Evolutionary conservation across 257 asterid species (phyloP), one percentile per base, ranked within the genome.

Genomic region (Nicotiana undulata): DNA sequence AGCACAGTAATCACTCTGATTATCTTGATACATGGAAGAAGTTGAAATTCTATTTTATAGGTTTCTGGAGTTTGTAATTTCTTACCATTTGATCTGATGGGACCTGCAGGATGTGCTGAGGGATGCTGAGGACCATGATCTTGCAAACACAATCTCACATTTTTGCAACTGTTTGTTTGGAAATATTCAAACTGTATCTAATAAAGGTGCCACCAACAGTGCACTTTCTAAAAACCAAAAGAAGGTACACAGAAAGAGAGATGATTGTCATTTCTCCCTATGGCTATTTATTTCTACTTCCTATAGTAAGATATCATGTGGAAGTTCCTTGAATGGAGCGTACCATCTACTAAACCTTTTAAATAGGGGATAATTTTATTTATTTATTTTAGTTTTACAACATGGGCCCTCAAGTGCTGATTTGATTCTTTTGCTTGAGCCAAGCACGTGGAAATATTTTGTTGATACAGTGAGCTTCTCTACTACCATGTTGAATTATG

Each of bases 91-190:
- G 28, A 55, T 77, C 70, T n/a, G 29, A 52, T 52, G 77, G 63
- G 64, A 60, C 65, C 28, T 87, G 90, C 93, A 94, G 98, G 98
- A 91, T 75, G 81, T 88, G 81, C 82, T 94, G 81, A 90, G 98
- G 86, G 96, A 94, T 81, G 81, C 94, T 10, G 98, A 92, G 86
- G 98, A 94, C 83, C 98, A 94, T 82, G 97, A 94, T 85, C 88
- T 93, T 79, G 97, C 91, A 49, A 83, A 80, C 75, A 97, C 97
- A 12, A 80, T 92, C 81, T 88, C 98, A 82, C 98, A 90, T 87
- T 82, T 93, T 81, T 86, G 88, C 84, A 94, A 94, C 87, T 94
- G 98, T 85, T 89, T 94, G 65, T 81, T 89, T 44, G 98, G 98
- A 78, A 88, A 88, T 85, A 81, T 89, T 79, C 87, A 84, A 81